Base-by-base conservation (phyloP, 2,329 filamentous ascomycete species). In the Geosmithia flava region DNA sequence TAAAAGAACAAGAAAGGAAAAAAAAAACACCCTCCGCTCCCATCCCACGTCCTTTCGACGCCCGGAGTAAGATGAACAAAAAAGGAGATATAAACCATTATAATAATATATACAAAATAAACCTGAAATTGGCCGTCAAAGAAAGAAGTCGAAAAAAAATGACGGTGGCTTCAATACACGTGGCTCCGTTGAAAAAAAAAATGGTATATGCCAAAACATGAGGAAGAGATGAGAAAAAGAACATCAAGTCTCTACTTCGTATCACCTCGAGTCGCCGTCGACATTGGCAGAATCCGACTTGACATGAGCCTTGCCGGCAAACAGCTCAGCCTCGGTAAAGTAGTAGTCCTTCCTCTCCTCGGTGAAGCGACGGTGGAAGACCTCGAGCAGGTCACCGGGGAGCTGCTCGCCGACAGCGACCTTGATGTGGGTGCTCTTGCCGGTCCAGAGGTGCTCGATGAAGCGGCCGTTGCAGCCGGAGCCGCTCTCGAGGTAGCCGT, bases 361-460 rank as follows among this genome's bases (percentile, higher is more conserved):
- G 37, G 59, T 51, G 50, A 59, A 68, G 29, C 64, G 58, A 44
- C 58, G 53, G 56, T 68, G 66, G 50, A 67, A 65, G 11, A 62
- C 54, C 44, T 60, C 57, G 15, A 68, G 54, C 29, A 59, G 58
- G 5, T 56, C 56, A 7, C 66, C 66, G 3, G 66, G 66, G 27
- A 68, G 52, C 47, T 67, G 64, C 37, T 63, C 53, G 20, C 59
- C 62, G 6, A 69, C 62, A 47, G 63, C 62, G 7, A 62, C 53
- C 58, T 68, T 68, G 53, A 69, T 65, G 52, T 62, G 58, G 43
- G 59, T 54, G 45, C 59, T 52, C 56, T 71, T 71, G 52, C 63
- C 61, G 1, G 62, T 67, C 68, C 68, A 71, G 50, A 69, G 53
- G 52, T 71, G 68, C 51, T 66, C 63, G 50, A 71, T 63, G 48